A percentile compares a stretch with the other conserved stretches of the same genome.
Conservation (phyloP, 2,329 filamentous ascomycete genomes). For the Epichloe sp. region DNA sequence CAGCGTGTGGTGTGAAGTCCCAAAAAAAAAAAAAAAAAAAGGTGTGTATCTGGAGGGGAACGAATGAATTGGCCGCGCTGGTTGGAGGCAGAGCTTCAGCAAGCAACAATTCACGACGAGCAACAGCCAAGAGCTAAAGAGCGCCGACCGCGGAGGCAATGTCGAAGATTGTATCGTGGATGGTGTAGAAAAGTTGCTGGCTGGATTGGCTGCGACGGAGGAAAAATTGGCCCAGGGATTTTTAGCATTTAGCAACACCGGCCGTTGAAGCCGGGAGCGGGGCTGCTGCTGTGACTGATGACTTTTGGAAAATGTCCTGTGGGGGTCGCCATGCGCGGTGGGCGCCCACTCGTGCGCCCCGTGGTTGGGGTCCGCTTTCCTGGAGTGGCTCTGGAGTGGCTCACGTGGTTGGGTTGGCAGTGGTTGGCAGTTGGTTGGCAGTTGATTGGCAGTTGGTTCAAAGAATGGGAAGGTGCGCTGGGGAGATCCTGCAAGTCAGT, state of each 20-base stretch:
- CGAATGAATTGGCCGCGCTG: neutral
- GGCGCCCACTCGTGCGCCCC: no score
- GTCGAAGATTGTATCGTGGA: neutral
- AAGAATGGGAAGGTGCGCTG: neutral
- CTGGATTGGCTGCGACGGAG: conserved; percentile 1
- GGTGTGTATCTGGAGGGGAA: neutral
- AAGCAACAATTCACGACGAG: neutral
- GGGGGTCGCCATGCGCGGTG: neutral
- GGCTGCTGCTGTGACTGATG: neutral
- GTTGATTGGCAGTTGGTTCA: neutral
- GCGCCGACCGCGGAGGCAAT: conserved; percentile 6
- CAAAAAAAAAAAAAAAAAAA: no score
- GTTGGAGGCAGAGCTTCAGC: neutral
- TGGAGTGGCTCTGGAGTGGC: no score
- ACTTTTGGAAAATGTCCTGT: neutral
- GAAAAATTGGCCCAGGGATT: conserved; percentile 2
- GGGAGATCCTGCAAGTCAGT: neutral
- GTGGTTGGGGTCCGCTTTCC: no score
- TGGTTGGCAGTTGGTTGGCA: no score
- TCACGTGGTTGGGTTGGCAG: no score
- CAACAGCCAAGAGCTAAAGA: neutral
- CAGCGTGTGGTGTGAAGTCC: neutral
- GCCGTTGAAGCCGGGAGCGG: conserved; percentile 2
- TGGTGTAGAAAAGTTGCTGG: conserved; percentile 1
- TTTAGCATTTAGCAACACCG: neutral